Evolutionary conservation across 1,284 basidiomycete genomes (phyloP), one percentile per base, ranked within the genome.

Genomic region (Pterulicium gracile): DNA sequence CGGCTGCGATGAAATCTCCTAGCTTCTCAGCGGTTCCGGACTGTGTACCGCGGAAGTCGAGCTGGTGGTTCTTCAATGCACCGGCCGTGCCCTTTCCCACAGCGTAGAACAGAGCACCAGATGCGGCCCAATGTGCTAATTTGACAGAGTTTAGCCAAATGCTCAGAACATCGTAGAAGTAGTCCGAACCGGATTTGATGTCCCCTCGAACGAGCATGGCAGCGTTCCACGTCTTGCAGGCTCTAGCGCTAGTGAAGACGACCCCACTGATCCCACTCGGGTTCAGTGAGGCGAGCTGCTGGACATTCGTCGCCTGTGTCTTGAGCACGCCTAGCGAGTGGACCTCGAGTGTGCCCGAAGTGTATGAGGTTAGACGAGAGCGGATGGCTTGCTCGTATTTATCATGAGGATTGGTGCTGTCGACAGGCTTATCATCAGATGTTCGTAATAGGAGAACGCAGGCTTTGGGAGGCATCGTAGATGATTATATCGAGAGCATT

Each of bases 241-340:
- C 75, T 42, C 87, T 67, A 19, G 73, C 77, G 55, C 83, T 87
- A 0, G 88, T 89, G 17, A 89, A 58, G 42, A 89, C 71, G 2
- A 88, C 79, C 3, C 79, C 87, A 4, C 60, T 62, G 46, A 70
- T 66, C 15, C 54, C 58, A 23, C 57, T 52, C 2, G 48, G 51
- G 1, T 52, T 46, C 2, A 70, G 68, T 0, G 73, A 73, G 10
- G 51, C 48, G 17, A 91, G 68, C n/a, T 53, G 46, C 1, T 68
- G 56, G 3, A 70, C 48, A 54, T 84, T 75, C 22, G 68, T 68
- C 36, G 75, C 60, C 12, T 64, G 60, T 0, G 85, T 86, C 57
- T 81, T 74, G 41, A 88, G 73, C 4, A 82, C 80, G 0, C 84
- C 72, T 2, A 88, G 27, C 7, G 10, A 10, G 10, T 32, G 10